phyloP scores from a whole-genome alignment of 768 basidiomycete genomes.

The Coprinellus micaceus region DNA sequence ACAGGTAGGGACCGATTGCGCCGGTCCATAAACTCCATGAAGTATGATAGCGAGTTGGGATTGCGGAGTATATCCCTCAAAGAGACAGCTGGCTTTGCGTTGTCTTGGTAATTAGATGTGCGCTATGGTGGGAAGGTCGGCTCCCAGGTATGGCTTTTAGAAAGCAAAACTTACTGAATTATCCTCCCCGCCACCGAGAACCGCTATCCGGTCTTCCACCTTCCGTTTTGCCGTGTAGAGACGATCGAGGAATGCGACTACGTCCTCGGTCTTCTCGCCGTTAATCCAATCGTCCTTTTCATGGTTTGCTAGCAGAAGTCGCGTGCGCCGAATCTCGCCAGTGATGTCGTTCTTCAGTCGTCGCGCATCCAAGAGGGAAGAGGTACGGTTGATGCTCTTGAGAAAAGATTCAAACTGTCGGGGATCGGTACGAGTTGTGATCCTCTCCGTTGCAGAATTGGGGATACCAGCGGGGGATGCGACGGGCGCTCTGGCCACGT shows the following conservation, averaged over 20 bases:
- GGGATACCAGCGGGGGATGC: slow-evolving; percentile 28
- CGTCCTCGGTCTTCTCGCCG: slow-evolving; percentile 78
- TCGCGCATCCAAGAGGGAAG: slow-evolving; percentile 84
- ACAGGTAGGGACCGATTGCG: slow-evolving; percentile 78
- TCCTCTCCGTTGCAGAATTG: slow-evolving; percentile 54
- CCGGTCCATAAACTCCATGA: slow-evolving; percentile 99
- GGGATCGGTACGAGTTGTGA: slow-evolving; percentile 76
- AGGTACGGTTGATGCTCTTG: slow-evolving; percentile 75
- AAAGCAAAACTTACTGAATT: slow-evolving; percentile 45
- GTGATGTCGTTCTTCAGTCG: slow-evolving; percentile 89
- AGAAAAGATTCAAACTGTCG: slow-evolving; percentile 91
- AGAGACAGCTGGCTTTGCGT: slow-evolving; percentile 47
- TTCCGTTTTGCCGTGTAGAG: slow-evolving; percentile 86
- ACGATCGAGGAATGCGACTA: slow-evolving; percentile 83
- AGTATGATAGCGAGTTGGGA: slow-evolving; percentile 88
- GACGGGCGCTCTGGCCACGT: slow-evolving; percentile 35
- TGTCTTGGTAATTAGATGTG: slow-evolving; percentile 24
- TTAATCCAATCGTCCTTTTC: slow-evolving; percentile 89
- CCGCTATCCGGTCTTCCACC: slow-evolving; percentile 80
- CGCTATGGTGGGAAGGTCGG: neutral
- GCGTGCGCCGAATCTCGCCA: slow-evolving; percentile 84
- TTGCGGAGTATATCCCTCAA: slow-evolving; percentile 82
- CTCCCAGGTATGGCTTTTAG: neutral
- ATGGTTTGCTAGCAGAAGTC: slow-evolving; percentile 72
- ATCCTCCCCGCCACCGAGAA: slow-evolving; percentile 63